Conservation (phyloP, 1,284 basidiomycete species). For the Boletus coffeatus region DNA sequence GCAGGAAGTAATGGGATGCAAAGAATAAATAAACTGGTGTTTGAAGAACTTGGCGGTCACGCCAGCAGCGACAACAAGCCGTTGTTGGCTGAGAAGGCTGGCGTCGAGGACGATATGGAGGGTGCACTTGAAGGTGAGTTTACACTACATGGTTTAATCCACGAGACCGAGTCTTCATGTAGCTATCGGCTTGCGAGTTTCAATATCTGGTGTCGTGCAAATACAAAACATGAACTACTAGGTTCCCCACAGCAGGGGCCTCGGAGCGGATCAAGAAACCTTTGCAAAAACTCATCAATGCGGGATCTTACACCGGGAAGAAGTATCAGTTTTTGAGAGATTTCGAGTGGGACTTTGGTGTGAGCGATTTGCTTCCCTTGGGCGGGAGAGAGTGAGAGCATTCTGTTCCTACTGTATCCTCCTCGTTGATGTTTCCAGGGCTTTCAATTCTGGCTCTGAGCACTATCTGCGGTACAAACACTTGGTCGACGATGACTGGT, state of each 20-base stretch:
- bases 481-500: conserved; percentile 9
- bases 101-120: no score
- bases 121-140: no score
- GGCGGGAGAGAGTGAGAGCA: conserved; percentile 64
- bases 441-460: conserved; percentile 43
- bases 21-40: no score
- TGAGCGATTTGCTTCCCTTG: conserved; percentile 57
- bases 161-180: no score
- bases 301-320: conserved; percentile 38
- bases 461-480: conserved; percentile 48
- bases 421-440: conserved; percentile 31
- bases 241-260: conserved; percentile 65
- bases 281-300: conserved; percentile 48
- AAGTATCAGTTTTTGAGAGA: conserved; percentile 55
- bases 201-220: no score
- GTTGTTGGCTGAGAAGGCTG: no score
- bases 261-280: conserved; percentile 43
- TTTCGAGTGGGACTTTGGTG: conserved; percentile 59
- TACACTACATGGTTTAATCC: no score
- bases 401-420: no score
- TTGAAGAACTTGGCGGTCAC: no score
- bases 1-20: no score
- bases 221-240: conserved; percentile 26
- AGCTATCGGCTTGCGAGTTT: no score
- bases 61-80: no score